These are phyloP conservation scores for Picea abies DNA, from an alignment of 83 land plant species.

Conservation along the genomic window DNA sequence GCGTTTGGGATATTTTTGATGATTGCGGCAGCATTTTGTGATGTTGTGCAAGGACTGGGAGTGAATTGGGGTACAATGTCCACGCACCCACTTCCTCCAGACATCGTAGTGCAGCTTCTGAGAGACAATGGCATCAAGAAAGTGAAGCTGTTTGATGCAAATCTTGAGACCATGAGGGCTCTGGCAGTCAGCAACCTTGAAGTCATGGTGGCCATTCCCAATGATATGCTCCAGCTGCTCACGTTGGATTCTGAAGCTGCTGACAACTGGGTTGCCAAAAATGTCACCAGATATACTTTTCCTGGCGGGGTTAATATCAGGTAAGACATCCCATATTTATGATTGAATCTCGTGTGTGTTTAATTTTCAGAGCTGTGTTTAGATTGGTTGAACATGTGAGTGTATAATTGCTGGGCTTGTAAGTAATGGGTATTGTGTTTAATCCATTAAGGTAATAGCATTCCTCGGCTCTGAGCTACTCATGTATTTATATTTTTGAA, in stretches of 20 bases:
- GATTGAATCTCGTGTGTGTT: background rate
- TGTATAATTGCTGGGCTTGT: background rate
- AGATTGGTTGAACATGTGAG: background rate
- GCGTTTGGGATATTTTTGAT: too few relatives aligned
- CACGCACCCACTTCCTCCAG: constrained; percentile 57
- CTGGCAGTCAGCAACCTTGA: constrained; percentile 54
- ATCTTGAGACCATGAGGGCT: constrained; percentile 41
- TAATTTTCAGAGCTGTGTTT: too few relatives aligned
- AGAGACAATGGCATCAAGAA: constrained; percentile 57
- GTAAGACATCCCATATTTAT: constrained; percentile 21
- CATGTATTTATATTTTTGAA: background rate
- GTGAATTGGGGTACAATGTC: constrained; percentile 81
- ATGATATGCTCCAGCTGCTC: constrained; percentile 39
- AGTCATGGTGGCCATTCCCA: constrained; percentile 85
- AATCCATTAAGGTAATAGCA: too few relatives aligned
- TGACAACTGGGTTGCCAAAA: constrained; percentile 45
- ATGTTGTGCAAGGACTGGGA: constrained; percentile 24
- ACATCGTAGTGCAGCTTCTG: constrained; percentile 53
- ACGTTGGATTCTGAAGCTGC: constrained; percentile 35
- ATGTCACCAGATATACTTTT: constrained; percentile 45
- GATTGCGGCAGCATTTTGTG: too few relatives aligned
- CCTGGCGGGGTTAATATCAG: constrained; percentile 59
- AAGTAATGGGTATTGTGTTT: background rate
- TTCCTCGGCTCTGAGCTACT: background rate
- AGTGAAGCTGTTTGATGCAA: constrained; percentile 81